A percentile compares a stretch with the other conserved stretches of the same genome.
phyloP scores from a whole-genome alignment of 805 yeast species.

The Candida lessepsii region DNA sequence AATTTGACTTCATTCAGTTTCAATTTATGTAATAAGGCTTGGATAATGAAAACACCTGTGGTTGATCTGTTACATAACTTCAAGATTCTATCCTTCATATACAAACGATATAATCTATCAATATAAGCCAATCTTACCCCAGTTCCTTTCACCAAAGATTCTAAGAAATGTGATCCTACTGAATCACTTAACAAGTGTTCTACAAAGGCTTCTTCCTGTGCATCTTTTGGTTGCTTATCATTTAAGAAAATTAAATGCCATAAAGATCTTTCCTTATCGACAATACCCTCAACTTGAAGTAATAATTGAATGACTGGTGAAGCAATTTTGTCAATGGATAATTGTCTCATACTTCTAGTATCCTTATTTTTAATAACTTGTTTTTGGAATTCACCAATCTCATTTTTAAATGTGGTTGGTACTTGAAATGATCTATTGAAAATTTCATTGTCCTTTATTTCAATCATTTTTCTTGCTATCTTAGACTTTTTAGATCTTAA shows the following conservation, averaged over 20 bases:
- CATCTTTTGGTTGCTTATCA: constrained; percentile 49
- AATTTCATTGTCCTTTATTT: constrained; percentile 74
- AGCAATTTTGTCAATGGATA: constrained; percentile 75
- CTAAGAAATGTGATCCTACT: constrained; percentile 92
- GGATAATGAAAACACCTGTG: constrained; percentile 81
- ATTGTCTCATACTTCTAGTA: constrained; percentile 54
- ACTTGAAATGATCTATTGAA: constrained; percentile 65
- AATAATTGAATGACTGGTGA: constrained; percentile 85
- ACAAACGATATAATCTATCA: constrained; percentile 64
- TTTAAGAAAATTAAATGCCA: constrained; percentile 63
- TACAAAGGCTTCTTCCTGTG: constrained; percentile 73
- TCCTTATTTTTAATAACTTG: constrained; percentile 35
- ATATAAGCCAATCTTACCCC: constrained; percentile 62
- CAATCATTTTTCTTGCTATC: constrained; percentile 91
- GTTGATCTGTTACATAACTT: constrained; percentile 77
- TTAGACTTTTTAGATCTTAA: constrained; percentile 81
- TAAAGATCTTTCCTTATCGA: constrained; percentile 67
- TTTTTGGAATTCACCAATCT: constrained; percentile 51
- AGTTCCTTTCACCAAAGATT: constrained; percentile 63
- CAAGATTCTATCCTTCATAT: constrained; percentile 71
- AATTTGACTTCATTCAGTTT: constrained; percentile 61
- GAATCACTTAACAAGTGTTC: constrained; percentile 82
- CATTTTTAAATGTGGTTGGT: constrained; percentile 65
- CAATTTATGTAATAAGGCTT: constrained; percentile 63
- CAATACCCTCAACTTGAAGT: constrained; percentile 77